Evolutionary conservation across 129 eudicot genomes (phyloP).

Genomic region (Lactuca sativa): DNA sequence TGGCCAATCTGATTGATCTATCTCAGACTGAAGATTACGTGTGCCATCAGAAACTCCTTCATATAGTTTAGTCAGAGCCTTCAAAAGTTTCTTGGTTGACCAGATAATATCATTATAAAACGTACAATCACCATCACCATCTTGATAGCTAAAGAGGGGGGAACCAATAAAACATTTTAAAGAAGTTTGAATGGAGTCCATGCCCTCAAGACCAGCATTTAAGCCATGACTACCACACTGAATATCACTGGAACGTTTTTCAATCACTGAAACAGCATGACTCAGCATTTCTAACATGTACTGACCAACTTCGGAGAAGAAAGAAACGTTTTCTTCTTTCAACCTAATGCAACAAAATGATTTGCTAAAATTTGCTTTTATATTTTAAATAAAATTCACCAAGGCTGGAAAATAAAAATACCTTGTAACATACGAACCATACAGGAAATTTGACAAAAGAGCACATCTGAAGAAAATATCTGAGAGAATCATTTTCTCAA

Average conservation of each 20-base stretch:
- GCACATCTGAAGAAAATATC: conserved; percentile 67
- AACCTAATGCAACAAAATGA: conserved; percentile 40
- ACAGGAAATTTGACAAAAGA: conserved; percentile 64
- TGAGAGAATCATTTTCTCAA: conserved; percentile 51
- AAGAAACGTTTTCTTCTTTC: conserved; percentile 52
- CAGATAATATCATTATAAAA: conserved; percentile 39
- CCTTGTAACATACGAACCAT: conserved; percentile 68
- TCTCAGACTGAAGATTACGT: conserved; percentile 33
- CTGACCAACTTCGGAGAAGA: conserved; percentile 47
- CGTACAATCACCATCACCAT: conserved; percentile 33
- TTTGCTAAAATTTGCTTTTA: too few species aligned
- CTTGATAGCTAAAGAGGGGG: conserved; percentile 47
- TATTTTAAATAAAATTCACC: background rate
- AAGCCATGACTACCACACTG: conserved; percentile 41
- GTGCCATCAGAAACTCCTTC: conserved; percentile 48
- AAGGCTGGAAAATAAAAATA: conserved; percentile 38
- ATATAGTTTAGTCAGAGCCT: conserved; percentile 54
- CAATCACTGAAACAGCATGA: conserved; percentile 51
- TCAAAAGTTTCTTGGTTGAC: conserved; percentile 59
- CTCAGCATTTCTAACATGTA: conserved; percentile 57
- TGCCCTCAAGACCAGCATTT: conserved; percentile 47
- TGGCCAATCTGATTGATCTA: conserved; percentile 33
- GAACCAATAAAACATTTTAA: conserved; percentile 60
- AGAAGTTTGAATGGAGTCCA: conserved; percentile 42
- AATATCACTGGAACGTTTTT: conserved; percentile 48